phyloP scores from a whole-genome alignment of 2,329 filamentous ascomycete species.

The Tolypocladium nubicola region DNA sequence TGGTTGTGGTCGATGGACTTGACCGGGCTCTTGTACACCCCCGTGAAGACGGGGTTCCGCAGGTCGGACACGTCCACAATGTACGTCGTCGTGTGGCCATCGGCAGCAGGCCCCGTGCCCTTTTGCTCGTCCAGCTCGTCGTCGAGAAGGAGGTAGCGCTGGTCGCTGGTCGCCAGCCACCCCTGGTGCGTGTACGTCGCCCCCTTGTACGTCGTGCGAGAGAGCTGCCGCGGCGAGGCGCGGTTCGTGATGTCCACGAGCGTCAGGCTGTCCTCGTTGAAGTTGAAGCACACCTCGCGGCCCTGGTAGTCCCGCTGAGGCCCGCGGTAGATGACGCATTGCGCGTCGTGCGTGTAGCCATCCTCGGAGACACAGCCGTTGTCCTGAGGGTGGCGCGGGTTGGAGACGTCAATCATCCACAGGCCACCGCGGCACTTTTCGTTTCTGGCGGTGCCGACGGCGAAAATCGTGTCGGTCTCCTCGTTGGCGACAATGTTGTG shows the following conservation, averaged over 20 bases:
- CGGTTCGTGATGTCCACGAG: constrained; percentile 39
- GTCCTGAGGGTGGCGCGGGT: constrained; percentile 38
- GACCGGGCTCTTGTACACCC: constrained; percentile 26
- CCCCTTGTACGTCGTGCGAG: constrained; percentile 41
- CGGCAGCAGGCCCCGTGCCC: constrained; percentile 25
- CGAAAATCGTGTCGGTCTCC: constrained; percentile 33
- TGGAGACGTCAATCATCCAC: constrained; percentile 43
- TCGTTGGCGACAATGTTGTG: constrained; percentile 43
- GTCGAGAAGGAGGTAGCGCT: constrained; percentile 32
- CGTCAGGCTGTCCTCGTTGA: constrained; percentile 15
- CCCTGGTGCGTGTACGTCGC: constrained; percentile 46
- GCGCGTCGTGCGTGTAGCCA: constrained; percentile 41
- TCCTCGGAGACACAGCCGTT: constrained; percentile 37
- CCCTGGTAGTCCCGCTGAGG: constrained; percentile 33
- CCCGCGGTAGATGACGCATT: constrained; percentile 42
- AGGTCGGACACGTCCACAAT: constrained; percentile 33
- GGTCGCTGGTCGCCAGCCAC: constrained; percentile 32
- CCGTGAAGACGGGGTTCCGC: constrained; percentile 24
- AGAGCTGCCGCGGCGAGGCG: constrained; percentile 31
- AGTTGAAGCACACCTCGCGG: constrained; percentile 12
- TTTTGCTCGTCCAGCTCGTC: constrained; percentile 38
- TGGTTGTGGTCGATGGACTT: constrained; percentile 35
- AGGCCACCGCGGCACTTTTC: constrained; percentile 34
- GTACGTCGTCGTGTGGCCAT: constrained; percentile 30
- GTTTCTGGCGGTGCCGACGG: constrained; percentile 28